Evolutionary conservation across 2,329 filamentous ascomycete species (phyloP).

Genomic region (Fusarium chaquense): DNA sequence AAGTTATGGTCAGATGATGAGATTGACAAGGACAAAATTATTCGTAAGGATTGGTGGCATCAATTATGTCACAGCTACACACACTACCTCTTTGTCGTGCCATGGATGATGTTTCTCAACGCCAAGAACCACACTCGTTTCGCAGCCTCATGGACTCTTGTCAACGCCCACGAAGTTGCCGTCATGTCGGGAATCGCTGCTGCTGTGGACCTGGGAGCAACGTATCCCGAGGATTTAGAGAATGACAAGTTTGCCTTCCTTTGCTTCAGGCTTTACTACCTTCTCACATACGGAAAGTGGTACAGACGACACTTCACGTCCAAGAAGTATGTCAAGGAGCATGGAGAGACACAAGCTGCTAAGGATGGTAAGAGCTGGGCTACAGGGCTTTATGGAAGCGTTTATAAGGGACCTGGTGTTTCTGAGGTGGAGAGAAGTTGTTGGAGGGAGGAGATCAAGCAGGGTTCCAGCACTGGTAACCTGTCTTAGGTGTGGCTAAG

Average conservation of each 20-base stretch:
- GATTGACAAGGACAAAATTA: conserved; percentile 31
- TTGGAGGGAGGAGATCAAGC: conserved; percentile 59
- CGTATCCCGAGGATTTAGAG: conserved; percentile 62
- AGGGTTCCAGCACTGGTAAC: conserved; percentile 53
- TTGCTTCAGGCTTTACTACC: conserved; percentile 71
- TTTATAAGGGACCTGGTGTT: conserved; percentile 70
- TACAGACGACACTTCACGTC: conserved; percentile 58
- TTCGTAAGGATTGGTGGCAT: conserved; percentile 38
- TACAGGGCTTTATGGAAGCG: conserved; percentile 68
- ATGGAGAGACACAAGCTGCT: conserved; percentile 54
- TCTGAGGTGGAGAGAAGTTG: conserved; percentile 63
- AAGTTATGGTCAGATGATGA: conserved; percentile 30
- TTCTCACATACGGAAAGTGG: conserved; percentile 72
- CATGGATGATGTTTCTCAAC: conserved; percentile 35
- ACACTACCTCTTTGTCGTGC: conserved; percentile 25
- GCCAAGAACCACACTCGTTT: conserved; percentile 35
- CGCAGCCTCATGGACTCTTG: conserved; percentile 22
- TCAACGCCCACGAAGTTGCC: conserved; percentile 20
- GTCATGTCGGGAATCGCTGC: conserved; percentile 35
- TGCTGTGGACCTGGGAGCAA: conserved; percentile 24
- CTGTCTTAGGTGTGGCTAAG: conserved; percentile 33
- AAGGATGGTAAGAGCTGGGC: conserved; percentile 66
- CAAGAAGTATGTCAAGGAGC: conserved; percentile 13
- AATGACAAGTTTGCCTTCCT: conserved; percentile 71
- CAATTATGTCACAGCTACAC: conserved; percentile 31